A percentile compares a stretch with the other conserved stretches of the same genome.
Evolutionary conservation across 2,329 filamentous ascomycete genomes (phyloP).

Genomic region (Knufia fluminis): DNA sequence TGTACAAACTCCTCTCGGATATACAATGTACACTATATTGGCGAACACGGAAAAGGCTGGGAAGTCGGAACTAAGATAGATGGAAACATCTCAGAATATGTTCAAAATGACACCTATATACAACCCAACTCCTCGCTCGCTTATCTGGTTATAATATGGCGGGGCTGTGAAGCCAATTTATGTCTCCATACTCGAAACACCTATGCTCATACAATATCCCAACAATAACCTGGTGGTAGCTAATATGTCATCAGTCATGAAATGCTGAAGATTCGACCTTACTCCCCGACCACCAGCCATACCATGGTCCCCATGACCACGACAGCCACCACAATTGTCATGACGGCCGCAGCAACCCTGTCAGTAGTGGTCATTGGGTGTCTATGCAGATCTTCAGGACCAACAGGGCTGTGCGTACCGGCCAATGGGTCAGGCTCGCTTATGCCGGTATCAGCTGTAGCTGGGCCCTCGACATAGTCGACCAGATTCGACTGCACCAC

Average conservation of each 20-base stretch:
- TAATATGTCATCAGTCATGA: not conserved
- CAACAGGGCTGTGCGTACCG: slow-evolving; percentile 25
- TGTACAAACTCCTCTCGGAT: too few relatives aligned
- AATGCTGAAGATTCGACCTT: not conserved
- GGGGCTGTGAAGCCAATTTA: too few relatives aligned
- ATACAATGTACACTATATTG: not conserved
- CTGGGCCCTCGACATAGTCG: slow-evolving; percentile 33
- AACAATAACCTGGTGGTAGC: not conserved
- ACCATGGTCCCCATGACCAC: slow-evolving; percentile 21
- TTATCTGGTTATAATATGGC: too few relatives aligned
- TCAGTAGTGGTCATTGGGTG: slow-evolving; percentile 27
- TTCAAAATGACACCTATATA: too few relatives aligned
- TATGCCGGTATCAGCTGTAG: slow-evolving; percentile 45
- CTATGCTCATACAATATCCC: not conserved
- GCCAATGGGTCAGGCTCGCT: slow-evolving; percentile 40
- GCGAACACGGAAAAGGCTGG: not conserved
- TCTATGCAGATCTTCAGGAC: slow-evolving; percentile 17
- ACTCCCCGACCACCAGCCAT: slow-evolving; percentile 17
- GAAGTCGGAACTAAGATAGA: too few relatives aligned
- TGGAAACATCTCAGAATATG: too few relatives aligned
- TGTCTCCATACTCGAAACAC: too few relatives aligned
- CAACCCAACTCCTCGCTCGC: too few relatives aligned
- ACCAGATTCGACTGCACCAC: slow-evolving; percentile 50
- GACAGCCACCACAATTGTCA: slow-evolving; percentile 24
- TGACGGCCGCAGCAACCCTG: slow-evolving; percentile 29